A percentile compares a stretch with the other conserved stretches of the same genome.
Evolutionary conservation across 2,329 filamentous ascomycete species (phyloP).

Genomic region (Salinomyces thailandicus): DNA sequence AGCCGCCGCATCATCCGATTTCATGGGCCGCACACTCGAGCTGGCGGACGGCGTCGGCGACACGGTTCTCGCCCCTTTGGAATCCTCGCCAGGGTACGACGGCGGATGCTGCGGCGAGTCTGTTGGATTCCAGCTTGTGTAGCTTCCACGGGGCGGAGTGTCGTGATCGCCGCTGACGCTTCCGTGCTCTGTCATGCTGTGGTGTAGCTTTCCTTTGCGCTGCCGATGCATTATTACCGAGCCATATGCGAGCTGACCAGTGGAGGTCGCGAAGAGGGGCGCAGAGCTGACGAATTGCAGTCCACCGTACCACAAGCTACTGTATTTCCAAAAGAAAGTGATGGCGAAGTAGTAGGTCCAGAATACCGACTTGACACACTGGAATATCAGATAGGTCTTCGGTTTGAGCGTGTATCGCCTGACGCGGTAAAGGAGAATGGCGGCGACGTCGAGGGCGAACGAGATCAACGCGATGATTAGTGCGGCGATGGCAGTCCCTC

Average conservation of each 20-base stretch:
- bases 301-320: too few relatives aligned
- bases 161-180: slow-evolving; percentile 8
- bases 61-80: neutral
- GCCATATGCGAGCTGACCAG: slow-evolving; percentile 32
- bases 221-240: slow-evolving; percentile 27
- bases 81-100: too few relatives aligned
- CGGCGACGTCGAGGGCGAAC: slow-evolving; percentile 19
- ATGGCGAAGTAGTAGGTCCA: slow-evolving; percentile 18
- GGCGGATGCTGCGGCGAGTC: slow-evolving; percentile 2
- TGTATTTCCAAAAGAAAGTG: too few relatives aligned
- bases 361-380: slow-evolving; percentile 15
- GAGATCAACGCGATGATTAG: slow-evolving; percentile 6
- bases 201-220: slow-evolving; percentile 25
- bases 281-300: too few relatives aligned
- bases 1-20: too few relatives aligned
- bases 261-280: slow-evolving; percentile 18
- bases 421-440: slow-evolving; percentile 15
- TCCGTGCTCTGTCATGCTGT: slow-evolving; percentile 13
- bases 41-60: neutral
- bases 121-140: slow-evolving; percentile 1
- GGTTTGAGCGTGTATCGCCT: slow-evolving; percentile 16
- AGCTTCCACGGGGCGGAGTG: slow-evolving; percentile 2
- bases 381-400: slow-evolving; percentile 14
- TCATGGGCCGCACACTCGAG: too few relatives aligned
- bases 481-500: too few relatives aligned